Base-by-base conservation (phyloP, 106 monocot species). In the Amphibolis antarctica region DNA sequence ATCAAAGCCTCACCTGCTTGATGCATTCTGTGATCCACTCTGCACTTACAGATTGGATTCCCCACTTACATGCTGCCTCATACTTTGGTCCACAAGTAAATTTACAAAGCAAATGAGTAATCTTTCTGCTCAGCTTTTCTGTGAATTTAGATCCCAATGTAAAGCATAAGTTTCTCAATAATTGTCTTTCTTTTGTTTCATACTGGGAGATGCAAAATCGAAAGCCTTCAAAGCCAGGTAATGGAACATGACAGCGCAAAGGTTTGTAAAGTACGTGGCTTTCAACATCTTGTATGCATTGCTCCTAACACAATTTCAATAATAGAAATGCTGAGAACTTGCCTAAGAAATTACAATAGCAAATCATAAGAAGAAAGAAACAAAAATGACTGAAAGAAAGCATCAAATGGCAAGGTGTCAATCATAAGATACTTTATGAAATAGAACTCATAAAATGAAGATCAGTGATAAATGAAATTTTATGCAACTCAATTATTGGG, bases 41-140 rank as follows among this genome's bases (percentile, higher is more conserved):
- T 59, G 82, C 81, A 62, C 87, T 91, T 51, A 91, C 71, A 59
- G 78, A 58, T 66, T 82, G 78, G 61, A 88, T 83, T 19, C 82
- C 82, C 84, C 80, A 84, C 27, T 80, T 91, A 64, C 82, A 81
- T 46, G 90, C 87, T 64, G 80, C 79, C 44, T 87, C 87, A 51
- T 87, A 98, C 67, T 98, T 98, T 22, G 82, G 82, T 65, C 98
- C 98, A 75, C 50, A 80, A 25, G 76, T 74, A 62, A 91, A 91
- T 68, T 98, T 98, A 66, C 98, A 98, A 21, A 98, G n/a, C 54
- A 98, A 71, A 79, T 98, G 98, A 9, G 98, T 91, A 36, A 87
- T 76, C 66, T 71, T 98, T 63, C 69, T 91, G 20, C 71, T 72
- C 11, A 91, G 58, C 48, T 76, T 98, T 62, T 81, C 80, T 47